Percentiles rank a stretch among this genome's conserved stretches.
Evolutionary conservation across 768 basidiomycete genomes (phyloP).

Genomic region (Hygrophoropsis aurantiaca): DNA sequence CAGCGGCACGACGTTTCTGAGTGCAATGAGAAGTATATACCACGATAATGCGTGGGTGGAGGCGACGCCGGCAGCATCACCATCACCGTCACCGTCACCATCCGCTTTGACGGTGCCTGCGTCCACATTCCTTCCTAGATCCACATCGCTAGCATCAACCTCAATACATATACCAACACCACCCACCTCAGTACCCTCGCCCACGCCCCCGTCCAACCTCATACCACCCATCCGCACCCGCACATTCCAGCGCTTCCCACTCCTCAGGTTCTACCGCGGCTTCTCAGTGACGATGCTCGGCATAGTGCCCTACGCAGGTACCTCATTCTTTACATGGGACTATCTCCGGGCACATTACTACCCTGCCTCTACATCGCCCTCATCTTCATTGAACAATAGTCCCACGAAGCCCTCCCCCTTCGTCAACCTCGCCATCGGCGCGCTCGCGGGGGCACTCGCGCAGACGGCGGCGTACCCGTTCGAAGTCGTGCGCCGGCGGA

Average conservation of each 20-base stretch:
- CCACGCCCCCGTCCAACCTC: too few relatives aligned
- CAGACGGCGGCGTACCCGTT: conserved; percentile 95
- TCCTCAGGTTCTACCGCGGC: conserved; percentile 95
- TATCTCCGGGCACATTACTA: conserved; percentile 63
- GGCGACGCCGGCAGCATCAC: conserved; percentile 12
- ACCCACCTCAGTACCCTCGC: too few relatives aligned
- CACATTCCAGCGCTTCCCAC: conserved; percentile 67
- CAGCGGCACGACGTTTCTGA: conserved; percentile 49
- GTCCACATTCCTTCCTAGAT: conserved; percentile 5
- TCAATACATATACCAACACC: conserved; percentile 24
- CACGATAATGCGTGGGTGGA: conserved; percentile 52
- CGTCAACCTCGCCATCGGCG: conserved; percentile 81
- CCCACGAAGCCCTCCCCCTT: conserved; percentile 44
- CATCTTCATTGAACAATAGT: conserved; percentile 33
- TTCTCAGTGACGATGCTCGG: conserved; percentile 90
- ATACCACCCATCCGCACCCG: too few relatives aligned
- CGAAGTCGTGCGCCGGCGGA: conserved; percentile 86
- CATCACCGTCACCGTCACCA: conserved; percentile 21
- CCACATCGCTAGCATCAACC: conserved; percentile 15
- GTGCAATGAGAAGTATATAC: conserved; percentile 67
- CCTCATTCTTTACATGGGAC: conserved; percentile 92
- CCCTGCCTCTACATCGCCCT: conserved; percentile 29
- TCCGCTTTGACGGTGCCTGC: conserved; percentile 8
- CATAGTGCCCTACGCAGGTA: conserved; percentile 95
- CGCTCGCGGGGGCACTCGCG: conserved; percentile 77